These are phyloP conservation scores for Quercus tomentella DNA, from an alignment of 331 rosid species.

Conservation along the genomic window DNA sequence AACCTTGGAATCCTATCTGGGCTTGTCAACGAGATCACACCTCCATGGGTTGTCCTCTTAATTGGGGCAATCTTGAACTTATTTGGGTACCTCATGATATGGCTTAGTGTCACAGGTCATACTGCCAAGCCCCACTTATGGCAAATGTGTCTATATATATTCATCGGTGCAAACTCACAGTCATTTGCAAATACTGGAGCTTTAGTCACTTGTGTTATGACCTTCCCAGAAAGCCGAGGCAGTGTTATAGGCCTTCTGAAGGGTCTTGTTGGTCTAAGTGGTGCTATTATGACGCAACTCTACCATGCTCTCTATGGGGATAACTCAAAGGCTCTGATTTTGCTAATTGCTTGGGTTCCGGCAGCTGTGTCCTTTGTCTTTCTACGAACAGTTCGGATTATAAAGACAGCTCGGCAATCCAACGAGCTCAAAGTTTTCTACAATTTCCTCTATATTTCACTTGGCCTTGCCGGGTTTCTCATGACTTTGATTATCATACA, in stretches of 20 bases:
- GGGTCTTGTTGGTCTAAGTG: conserved; percentile 79
- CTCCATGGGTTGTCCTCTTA: conserved; percentile 61
- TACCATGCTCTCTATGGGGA: conserved; percentile 58
- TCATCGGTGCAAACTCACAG: conserved; percentile 76
- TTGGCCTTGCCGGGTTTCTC: conserved; percentile 65
- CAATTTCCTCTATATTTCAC: conserved; percentile 61
- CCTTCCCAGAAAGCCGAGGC: conserved; percentile 69
- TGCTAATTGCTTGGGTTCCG: conserved; percentile 80
- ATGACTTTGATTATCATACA: conserved; percentile 63
- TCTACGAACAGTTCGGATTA: conserved; percentile 51
- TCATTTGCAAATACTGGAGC: conserved; percentile 64
- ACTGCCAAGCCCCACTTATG: conserved; percentile 48
- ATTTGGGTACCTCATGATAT: conserved; percentile 81
- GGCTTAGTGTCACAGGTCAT: conserved; percentile 47
- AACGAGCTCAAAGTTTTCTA: conserved; percentile 59
- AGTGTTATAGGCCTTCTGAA: conserved; percentile 69
- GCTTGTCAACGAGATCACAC: conserved; percentile 55
- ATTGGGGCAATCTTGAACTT: conserved; percentile 56
- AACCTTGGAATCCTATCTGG: conserved; percentile 59
- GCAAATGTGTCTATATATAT: conserved; percentile 79
- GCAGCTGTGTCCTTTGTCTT: conserved; percentile 50
- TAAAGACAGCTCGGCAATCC: conserved; percentile 20
- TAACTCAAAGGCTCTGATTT: conserved; percentile 43
- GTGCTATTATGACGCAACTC: conserved; percentile 67
- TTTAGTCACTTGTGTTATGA: conserved; percentile 60